Percentiles rank a stretch among this genome's conserved stretches.
Evolutionary conservation across 106 monocot species (phyloP).

Genomic region (Dioscorea dumetorum): DNA sequence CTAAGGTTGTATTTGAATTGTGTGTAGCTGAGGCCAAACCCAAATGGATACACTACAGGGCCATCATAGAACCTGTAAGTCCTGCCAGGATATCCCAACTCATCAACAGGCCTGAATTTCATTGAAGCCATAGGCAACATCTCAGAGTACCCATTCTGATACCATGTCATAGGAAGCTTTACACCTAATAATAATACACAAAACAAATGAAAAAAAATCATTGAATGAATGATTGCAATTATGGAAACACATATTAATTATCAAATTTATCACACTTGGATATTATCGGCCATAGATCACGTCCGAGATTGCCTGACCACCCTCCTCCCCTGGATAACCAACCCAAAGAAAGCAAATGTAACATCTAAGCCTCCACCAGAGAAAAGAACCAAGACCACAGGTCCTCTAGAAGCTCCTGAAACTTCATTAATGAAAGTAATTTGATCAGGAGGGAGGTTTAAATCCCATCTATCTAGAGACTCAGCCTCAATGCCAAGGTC

Average conservation of each 20-base stretch:
- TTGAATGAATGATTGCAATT: too few relatives aligned
- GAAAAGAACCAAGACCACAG: too few relatives aligned
- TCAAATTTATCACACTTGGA: too few relatives aligned
- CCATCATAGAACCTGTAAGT: conserved; percentile 19
- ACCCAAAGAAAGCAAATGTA: not conserved
- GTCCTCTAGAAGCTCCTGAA: not conserved
- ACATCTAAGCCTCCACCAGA: too few relatives aligned
- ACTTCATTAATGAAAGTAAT: not conserved
- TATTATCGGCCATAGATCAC: too few relatives aligned
- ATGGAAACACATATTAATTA: too few relatives aligned
- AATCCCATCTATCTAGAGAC: not conserved
- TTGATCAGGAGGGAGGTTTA: not conserved
- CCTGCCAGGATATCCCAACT: conserved; percentile 12
- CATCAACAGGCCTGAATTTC: conserved; percentile 1
- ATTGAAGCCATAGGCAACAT: conserved; percentile 12
- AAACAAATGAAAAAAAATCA: too few relatives aligned
- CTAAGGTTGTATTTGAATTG: conserved; percentile 7
- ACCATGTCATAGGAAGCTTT: conserved; percentile 16
- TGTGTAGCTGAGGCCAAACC: conserved; percentile 15
- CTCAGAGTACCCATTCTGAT: not conserved
- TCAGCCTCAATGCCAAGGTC: not conserved
- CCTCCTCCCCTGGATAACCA: not conserved
- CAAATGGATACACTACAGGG: conserved; percentile 2
- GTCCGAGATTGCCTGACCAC: too few relatives aligned
- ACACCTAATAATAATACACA: not conserved